Evolutionary conservation across 805 yeast species (phyloP).

Genomic region (Teunomyces aglyptinius): DNA sequence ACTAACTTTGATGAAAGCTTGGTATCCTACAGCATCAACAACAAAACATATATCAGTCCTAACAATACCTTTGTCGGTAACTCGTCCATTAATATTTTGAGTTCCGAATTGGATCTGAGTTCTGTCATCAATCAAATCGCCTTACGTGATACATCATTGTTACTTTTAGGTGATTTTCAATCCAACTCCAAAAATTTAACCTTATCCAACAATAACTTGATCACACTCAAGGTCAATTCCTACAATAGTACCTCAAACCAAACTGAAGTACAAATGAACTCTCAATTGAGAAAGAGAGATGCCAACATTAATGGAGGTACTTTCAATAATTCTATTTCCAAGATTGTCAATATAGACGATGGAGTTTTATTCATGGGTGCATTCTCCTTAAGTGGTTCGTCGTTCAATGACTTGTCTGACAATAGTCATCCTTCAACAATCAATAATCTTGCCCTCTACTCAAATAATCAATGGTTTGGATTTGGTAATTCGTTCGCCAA

Average conservation of each 20-base stretch:
- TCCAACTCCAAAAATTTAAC: slow-evolving; percentile 29
- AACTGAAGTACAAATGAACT: slow-evolving; percentile 15
- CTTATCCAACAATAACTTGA: slow-evolving; percentile 25
- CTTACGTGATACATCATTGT: slow-evolving; percentile 31
- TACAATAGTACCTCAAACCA: slow-evolving; percentile 35
- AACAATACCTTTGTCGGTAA: slow-evolving; percentile 40
- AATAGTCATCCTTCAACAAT: slow-evolving; percentile 18
- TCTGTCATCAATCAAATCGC: slow-evolving; percentile 35
- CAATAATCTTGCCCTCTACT: slow-evolving; percentile 37
- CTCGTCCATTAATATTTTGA: slow-evolving; percentile 37
- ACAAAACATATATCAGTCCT: slow-evolving; percentile 22
- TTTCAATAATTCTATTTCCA: slow-evolving; percentile 30
- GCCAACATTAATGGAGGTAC: slow-evolving; percentile 24
- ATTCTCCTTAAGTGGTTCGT: slow-evolving; percentile 27
- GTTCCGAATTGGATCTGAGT: slow-evolving; percentile 26
- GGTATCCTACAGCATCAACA: slow-evolving; percentile 20
- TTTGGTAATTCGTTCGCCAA: slow-evolving; percentile 35
- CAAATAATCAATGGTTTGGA: slow-evolving; percentile 38
- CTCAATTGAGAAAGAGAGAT: slow-evolving; percentile 16
- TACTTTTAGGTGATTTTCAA: slow-evolving; percentile 48
- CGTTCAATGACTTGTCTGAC: slow-evolving; percentile 26
- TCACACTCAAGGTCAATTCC: slow-evolving; percentile 23
- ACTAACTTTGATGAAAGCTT: slow-evolving; percentile 29
- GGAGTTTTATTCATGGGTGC: slow-evolving; percentile 31
- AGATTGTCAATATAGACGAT: slow-evolving; percentile 17